Evolutionary conservation across 176 grass and related monocot species (phyloP), one percentile per base, ranked within the genome.

Genomic region (Alopecurus myosuroides): DNA sequence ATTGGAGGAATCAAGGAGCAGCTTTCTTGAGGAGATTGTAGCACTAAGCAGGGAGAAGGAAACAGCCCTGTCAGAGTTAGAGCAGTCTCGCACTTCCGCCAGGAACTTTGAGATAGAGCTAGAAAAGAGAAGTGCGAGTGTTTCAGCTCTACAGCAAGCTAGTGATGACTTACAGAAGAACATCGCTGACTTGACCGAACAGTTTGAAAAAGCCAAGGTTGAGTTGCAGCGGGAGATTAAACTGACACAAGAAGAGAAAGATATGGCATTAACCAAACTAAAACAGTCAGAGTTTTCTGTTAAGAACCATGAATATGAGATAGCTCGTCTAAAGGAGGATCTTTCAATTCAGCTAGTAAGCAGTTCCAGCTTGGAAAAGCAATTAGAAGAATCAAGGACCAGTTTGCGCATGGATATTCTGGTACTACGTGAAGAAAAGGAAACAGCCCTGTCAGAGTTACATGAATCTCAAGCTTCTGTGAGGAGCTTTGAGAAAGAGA

Each of bases 331-430:
- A 61, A 80, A 55, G 52, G 72, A 78, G 48, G 55, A 94, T 39
- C 84, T 89, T 70, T 90, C 77, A 18, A 46, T 88, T 46, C 85
- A 91, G 63, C 80, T 81, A 29, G 80, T 72, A 80, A 93, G 74
- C 11, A 85, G 70, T 64, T 83, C 85, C 57, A 73, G 52, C 63
- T 81, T 90, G 78, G 60, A 82, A 20, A 82, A 66, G 70, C 69
- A 89, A 49, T 78, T 93, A 40, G 85, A 83, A 79, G 82, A 90
- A 33, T 68, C 74, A 83, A 79, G 71, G 26, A 49, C 42, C 9
- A 74, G 45, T 50, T 28, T 74, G 71, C 71, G 45, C 15, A 45
- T 29, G 71, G 71, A 50, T 74, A 74, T 50, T 74, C 44, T 74
- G 31, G 44, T 44, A 74, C 71, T 74, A 20, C 26, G 26, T 74